phyloP scores from a whole-genome alignment of 495 filamentous ascomycete genomes.

The Talaromyces liani region DNA sequence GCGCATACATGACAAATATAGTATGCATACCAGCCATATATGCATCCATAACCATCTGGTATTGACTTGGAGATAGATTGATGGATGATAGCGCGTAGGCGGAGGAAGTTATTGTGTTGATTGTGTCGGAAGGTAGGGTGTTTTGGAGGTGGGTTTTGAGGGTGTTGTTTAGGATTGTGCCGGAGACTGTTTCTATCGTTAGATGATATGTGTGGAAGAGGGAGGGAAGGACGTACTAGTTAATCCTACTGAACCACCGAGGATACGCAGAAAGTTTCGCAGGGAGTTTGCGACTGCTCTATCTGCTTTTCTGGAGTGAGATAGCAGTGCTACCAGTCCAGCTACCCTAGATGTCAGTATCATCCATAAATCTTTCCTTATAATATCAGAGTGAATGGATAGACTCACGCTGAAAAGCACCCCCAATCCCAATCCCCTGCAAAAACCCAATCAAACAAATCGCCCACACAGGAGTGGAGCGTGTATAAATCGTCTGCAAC shows the following conservation, averaged over 20 bases:
- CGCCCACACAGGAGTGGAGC: no score
- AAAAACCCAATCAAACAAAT: no score
- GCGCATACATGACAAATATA: slow-evolving; percentile 6
- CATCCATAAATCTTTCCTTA: not conserved
- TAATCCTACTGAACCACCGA: slow-evolving; percentile 10
- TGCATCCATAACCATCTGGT: not conserved
- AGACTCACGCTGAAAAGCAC: not conserved
- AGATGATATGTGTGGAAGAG: not conserved
- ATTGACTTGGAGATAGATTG: not conserved
- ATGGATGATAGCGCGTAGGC: not conserved
- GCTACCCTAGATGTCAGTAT: not conserved
- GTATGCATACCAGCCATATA: slow-evolving; percentile 6
- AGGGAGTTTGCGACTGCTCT: slow-evolving; percentile 10
- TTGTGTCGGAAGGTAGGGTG: not conserved
- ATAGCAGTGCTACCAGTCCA: slow-evolving; percentile 9
- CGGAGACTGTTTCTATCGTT: not conserved
- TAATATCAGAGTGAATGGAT: no score
- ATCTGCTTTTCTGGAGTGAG: slow-evolving; percentile 8
- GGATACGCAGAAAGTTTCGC: slow-evolving; percentile 10
- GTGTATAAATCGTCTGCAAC: no score
- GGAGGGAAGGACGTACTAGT: not conserved
- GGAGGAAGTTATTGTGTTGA: not conserved
- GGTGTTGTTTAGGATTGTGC: not conserved
- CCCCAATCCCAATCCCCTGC: not conserved
- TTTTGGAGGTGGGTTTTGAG: not conserved